Percentiles rank a stretch among this genome's conserved stretches.
Conservation (phyloP, 768 basidiomycete genomes). For the Stropharia rugosoannulata region DNA sequence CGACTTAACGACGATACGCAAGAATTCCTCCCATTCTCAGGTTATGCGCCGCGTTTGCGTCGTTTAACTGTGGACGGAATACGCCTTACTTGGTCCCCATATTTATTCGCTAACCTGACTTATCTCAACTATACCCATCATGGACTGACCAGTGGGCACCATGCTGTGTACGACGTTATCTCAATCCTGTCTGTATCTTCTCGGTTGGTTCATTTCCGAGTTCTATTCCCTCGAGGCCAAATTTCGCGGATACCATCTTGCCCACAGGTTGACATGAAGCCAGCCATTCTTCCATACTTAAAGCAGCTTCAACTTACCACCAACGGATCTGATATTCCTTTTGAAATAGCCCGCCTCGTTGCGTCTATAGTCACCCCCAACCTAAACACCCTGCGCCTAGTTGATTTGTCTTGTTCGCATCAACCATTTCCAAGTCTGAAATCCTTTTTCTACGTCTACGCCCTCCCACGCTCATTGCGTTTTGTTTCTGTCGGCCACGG, state of each 20-base stretch:
- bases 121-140: conserved; percentile 74
- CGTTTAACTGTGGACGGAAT: conserved; percentile 63
- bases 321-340: conserved; percentile 56
- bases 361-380: conserved; percentile 48
- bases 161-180: conserved; percentile 57
- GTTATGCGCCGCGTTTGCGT: conserved; percentile 54
- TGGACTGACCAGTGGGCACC: conserved; percentile 57
- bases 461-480: conserved; percentile 37
- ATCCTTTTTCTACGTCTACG: conserved; percentile 45
- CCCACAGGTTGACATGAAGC: conserved; percentile 25
- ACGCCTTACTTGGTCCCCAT: conserved; percentile 60
- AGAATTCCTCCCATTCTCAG: conserved; percentile 64
- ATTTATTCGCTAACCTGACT: conserved; percentile 59
- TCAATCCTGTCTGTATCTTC: conserved; percentile 55
- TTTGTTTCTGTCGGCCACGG: conserved; percentile 41
- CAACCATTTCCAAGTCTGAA: conserved; percentile 43
- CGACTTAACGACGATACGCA: conserved; percentile 69
- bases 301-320: conserved; percentile 47
- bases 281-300: conserved; percentile 45
- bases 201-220: conserved; percentile 49
- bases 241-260: conserved; percentile 22
- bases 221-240: conserved; percentile 50
- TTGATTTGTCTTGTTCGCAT: conserved; percentile 38
- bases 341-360: conserved; percentile 53
- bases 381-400: conserved; percentile 46